Evolutionary conservation across 2,329 filamentous ascomycete species (phyloP).

Genomic region (Fonsecaea monophora): DNA sequence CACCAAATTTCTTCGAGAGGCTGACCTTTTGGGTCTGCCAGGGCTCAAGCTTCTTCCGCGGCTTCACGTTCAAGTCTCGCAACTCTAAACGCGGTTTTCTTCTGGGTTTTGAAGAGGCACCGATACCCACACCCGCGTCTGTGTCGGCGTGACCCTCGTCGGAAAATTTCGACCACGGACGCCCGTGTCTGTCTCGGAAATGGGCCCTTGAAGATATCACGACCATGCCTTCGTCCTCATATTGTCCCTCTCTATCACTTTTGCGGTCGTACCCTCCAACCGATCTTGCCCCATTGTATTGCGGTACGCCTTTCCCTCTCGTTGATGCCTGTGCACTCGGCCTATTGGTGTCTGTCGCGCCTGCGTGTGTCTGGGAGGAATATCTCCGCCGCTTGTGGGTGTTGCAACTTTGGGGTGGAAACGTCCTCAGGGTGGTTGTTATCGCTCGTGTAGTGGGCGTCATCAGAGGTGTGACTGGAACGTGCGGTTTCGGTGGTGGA

Average conservation of each 20-base stretch:
- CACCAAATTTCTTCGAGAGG: constrained; percentile 77
- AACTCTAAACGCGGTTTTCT: constrained; percentile 24
- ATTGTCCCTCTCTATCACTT: background rate
- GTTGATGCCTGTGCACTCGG: background rate
- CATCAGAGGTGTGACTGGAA: background rate
- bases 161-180: constrained; percentile 6
- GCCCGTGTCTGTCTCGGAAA: constrained; percentile 14
- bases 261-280: background rate
- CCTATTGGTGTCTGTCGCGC: background rate
- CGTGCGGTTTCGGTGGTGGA: constrained; percentile 5
- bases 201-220: constrained; percentile 5
- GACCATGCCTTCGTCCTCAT: constrained; percentile 14
- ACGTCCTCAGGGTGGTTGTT: background rate
- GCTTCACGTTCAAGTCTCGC: constrained; percentile 22
- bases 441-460: background rate
- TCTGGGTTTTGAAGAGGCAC: background rate
- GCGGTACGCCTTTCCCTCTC: background rate
- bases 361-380: constrained; percentile 13
- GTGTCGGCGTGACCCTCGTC: background rate
- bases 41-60: constrained; percentile 46
- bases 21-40: constrained; percentile 82
- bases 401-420: constrained; percentile 6
- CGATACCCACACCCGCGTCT: background rate
- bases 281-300: background rate
- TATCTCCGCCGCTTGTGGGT: constrained; percentile 26